A percentile compares a stretch with the other conserved stretches of the same genome.
Evolutionary conservation across 2,329 filamentous ascomycete species (phyloP).

Genomic region (Nothophaeocryptopus gaeumannii): DNA sequence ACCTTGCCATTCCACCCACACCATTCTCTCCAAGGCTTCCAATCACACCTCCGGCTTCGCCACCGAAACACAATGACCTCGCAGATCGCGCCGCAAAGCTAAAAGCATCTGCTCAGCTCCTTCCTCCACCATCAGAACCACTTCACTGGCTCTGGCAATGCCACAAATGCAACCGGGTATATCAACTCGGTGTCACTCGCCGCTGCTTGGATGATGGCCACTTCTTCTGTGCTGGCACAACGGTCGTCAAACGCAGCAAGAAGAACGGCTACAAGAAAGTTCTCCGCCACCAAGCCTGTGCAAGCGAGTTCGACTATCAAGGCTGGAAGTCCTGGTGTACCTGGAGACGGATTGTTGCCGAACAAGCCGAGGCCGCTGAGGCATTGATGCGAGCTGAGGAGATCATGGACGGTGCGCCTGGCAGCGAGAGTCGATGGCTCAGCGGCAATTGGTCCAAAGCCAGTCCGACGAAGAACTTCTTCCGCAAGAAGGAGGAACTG

Average conservation of each 20-base stretch:
- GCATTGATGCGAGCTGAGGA: conserved; percentile 19
- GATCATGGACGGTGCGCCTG: background rate
- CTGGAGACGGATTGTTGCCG: conserved; percentile 39
- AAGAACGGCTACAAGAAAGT: conserved; percentile 28
- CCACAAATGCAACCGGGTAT: conserved; percentile 49
- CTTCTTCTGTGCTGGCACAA: conserved; percentile 51
- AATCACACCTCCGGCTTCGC: conserved; percentile 18
- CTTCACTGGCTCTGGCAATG: conserved; percentile 54
- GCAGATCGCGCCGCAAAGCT: conserved; percentile 10
- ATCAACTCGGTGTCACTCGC: conserved; percentile 49
- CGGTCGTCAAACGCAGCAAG: conserved; percentile 37
- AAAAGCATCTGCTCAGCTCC: conserved; percentile 18
- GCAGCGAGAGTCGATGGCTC: no score
- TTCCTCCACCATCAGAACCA: conserved; percentile 33
- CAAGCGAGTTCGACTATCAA: conserved; percentile 52
- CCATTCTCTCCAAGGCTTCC: conserved; percentile 39
- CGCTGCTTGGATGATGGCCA: conserved; percentile 56
- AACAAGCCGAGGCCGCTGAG: conserved; percentile 26
- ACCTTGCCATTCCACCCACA: conserved; percentile 44
- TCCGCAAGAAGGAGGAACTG: background rate
- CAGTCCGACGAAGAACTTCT: conserved; percentile 12
- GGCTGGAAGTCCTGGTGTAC: conserved; percentile 50
- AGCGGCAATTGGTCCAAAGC: conserved; percentile 21
- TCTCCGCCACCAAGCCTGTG: conserved; percentile 43
- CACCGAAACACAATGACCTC: conserved; percentile 2